A percentile compares a stretch with the other conserved stretches of the same genome.
These are phyloP conservation scores for Thelonectria discophora DNA, from an alignment of 2,329 filamentous ascomycete genomes.

Conservation along the genomic window DNA sequence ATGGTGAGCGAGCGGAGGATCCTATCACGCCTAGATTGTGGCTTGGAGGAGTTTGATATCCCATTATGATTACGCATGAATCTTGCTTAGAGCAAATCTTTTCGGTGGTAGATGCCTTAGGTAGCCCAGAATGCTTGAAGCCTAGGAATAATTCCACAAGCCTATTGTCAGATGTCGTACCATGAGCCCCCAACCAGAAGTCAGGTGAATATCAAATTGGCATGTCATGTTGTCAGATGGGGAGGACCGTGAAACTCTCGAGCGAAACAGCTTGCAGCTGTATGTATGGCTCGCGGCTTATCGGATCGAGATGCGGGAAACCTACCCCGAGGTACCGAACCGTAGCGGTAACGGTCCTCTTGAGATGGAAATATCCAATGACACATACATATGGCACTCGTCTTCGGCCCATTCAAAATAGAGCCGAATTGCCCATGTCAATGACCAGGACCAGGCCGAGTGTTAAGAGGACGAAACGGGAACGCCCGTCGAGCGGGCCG, in stretches of 20 bases:
- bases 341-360: neutral
- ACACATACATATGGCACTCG: neutral
- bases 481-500: constrained; percentile 31
- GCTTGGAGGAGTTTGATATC: constrained; percentile 11
- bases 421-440: neutral
- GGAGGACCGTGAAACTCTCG: neutral
- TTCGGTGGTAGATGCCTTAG: constrained; percentile 19
- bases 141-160: neutral
- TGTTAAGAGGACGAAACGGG: constrained; percentile 17
- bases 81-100: neutral
- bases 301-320: constrained; percentile 31
- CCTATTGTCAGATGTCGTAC: too few relatives aligned
- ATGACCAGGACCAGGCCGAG: neutral
- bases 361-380: neutral
- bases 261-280: constrained; percentile 7
- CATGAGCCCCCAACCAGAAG: neutral
- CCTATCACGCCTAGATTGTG: neutral
- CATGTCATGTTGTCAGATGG: neutral
- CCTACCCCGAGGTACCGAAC: constrained; percentile 1
- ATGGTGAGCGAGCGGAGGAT: constrained; percentile 4
- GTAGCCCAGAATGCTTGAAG: constrained; percentile 12
- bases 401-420: neutral
- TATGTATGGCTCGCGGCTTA: constrained; percentile 16
- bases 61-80: constrained; percentile 3
- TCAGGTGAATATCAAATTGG: neutral